These are phyloP conservation scores for Hamamelis virginiana DNA, from an alignment of 164 flowering plant species.

Conservation along the genomic window DNA sequence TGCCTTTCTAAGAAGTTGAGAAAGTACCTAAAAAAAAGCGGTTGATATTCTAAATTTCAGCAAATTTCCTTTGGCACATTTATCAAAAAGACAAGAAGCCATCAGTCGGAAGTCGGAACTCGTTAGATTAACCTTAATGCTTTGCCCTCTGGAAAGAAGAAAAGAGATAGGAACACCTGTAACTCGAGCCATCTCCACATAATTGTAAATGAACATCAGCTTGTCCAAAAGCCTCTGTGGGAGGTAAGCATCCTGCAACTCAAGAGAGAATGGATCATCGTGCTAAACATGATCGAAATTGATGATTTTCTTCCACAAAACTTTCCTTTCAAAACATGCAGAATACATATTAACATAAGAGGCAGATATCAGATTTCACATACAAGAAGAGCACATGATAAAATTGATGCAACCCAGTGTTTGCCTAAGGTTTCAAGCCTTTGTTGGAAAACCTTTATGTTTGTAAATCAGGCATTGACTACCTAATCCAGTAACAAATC, in stretches of 20 bases:
- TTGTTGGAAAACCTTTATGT: no score
- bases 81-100: constrained; percentile 1
- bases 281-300: background rate
- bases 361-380: background rate
- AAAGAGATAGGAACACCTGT: constrained; percentile 98
- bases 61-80: background rate
- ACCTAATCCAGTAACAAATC: no score
- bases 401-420: no score
- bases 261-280: constrained; percentile 1
- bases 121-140: constrained; percentile 71
- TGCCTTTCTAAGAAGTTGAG: constrained; percentile 97
- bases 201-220: constrained; percentile 91
- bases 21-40: constrained; percentile 69
- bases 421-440: no score
- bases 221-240: constrained; percentile 97
- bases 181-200: constrained; percentile 99
- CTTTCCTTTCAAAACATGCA: background rate
- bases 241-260: constrained; percentile 94
- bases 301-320: background rate
- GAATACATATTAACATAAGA: background rate
- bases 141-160: constrained; percentile 96
- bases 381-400: no score
- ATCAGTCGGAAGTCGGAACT: constrained; percentile 8
- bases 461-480: no score
- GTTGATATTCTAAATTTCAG: background rate